Evolutionary conservation across 2,329 filamentous ascomycete species (phyloP), one percentile per base, ranked within the genome.

Genomic region (Alternaria sp.): DNA sequence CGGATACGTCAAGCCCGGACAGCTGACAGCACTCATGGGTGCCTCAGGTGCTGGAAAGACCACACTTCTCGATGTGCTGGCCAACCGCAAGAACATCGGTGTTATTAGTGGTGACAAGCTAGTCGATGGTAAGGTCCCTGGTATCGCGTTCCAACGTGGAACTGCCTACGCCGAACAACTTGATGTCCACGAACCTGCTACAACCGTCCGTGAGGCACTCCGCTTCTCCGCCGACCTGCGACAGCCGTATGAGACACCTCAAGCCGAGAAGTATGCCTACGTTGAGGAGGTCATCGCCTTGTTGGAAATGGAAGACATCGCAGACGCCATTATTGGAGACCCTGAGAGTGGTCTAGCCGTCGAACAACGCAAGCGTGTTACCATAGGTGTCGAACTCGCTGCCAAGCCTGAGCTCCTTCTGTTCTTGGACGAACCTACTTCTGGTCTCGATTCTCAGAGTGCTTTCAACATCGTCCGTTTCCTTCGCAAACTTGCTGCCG

Each of bases 391-490:
- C 19, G 87, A 89, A 70, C 80, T 89, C 40, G 86, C 86, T 9
- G 85, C 86, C 2, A 88, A 92, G 80, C 91, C 91, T 1, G 87
- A 92, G 68, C 83, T 93, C 6, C 85, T 93, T 1, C 85, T 94
- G 21, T 94, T 94, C 84, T 81, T 94, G 40, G 91, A 94, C 67
- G 91, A 94, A 77, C 91, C 91, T 0, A 93, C 91, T 0, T 91
- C 88, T 3, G 91, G 91, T 59, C 87, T 94, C 1, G 90, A 92
- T 74, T 88, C 86, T 28, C 89, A 92, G 76, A 89, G 86, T 60
- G 90, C 91, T 17, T 93, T 90, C 82, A 92, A 92, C 79, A 93
- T 93, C 68, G 89, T 92, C 25, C 89, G 90, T 32, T 92, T 93
- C 83, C 82, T 93, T n/a, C 88, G 88, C 72, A 93, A 93, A 81